A percentile compares a stretch with the other conserved stretches of the same genome.
Conservation (phyloP, 345 rosid genomes). For the Citrus inodora region DNA sequence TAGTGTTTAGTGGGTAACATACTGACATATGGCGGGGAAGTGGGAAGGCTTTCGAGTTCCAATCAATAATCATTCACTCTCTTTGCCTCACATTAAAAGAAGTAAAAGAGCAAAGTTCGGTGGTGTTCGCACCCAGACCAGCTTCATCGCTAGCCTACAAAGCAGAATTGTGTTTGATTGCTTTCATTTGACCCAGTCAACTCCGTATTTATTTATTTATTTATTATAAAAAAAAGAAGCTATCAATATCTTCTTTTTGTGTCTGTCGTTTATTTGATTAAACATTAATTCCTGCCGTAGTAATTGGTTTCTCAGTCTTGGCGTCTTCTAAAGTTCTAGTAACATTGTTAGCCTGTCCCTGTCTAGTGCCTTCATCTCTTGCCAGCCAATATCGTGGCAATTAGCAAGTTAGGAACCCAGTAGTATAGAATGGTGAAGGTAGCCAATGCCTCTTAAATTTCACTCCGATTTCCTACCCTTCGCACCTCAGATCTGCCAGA, state of each 20-base stretch:
- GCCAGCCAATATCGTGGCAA: too few relatives aligned
- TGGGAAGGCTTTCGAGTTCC: constrained; percentile 14
- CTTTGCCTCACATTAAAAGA: constrained; percentile 29
- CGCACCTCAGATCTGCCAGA: not conserved
- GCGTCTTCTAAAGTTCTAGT: too few relatives aligned
- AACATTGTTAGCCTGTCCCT: too few relatives aligned
- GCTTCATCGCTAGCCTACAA: constrained; percentile 7
- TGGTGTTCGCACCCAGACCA: not conserved
- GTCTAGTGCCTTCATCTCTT: too few relatives aligned
- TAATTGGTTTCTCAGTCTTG: too few relatives aligned
- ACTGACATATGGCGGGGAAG: constrained; percentile 6
- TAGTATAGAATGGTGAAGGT: too few relatives aligned
- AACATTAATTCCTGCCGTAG: too few relatives aligned
- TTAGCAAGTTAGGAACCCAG: too few relatives aligned
- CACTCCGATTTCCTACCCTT: not conserved
- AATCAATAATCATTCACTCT: not conserved
- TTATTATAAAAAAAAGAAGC: not conserved
- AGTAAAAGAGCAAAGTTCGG: constrained; percentile 29
- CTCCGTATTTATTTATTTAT: not conserved
- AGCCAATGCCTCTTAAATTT: not conserved
- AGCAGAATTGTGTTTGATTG: not conserved
- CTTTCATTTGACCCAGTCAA: constrained; percentile 25
- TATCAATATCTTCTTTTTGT: too few relatives aligned
- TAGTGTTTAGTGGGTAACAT: too few relatives aligned
- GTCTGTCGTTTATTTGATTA: too few relatives aligned